A percentile compares a stretch with the other conserved stretches of the same genome.
phyloP scores from a whole-genome alignment of 2,329 filamentous ascomycete species.

The Arthrobotrys megalospora region DNA sequence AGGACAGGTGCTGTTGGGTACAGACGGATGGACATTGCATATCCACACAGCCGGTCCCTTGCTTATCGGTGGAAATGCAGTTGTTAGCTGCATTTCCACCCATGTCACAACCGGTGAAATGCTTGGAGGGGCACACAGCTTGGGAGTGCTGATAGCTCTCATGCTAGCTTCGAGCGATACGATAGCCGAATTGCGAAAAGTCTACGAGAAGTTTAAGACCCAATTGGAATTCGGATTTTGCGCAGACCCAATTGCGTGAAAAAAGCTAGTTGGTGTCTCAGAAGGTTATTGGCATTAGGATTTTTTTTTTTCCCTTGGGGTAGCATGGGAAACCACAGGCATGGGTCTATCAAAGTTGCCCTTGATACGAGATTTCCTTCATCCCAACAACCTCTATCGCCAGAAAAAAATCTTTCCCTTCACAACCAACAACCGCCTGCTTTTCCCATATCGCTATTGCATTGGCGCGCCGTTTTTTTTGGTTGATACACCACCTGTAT shows the following conservation, averaged over 20 bases:
- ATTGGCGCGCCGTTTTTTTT: conserved; percentile 1
- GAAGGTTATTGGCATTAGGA: conserved; percentile 12
- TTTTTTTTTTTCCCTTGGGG: conserved; percentile 22
- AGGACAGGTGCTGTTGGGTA: conserved; percentile 24
- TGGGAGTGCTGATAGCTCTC: conserved; percentile 23
- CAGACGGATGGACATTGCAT: conserved; percentile 47
- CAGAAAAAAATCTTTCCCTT: conserved; percentile 38
- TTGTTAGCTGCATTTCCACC: conserved; percentile 27
- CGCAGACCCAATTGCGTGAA: not conserved
- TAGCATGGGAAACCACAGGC: conserved; percentile 3
- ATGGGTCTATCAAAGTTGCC: conserved; percentile 33
- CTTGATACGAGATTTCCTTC: conserved; percentile 46
- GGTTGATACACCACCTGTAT: conserved; percentile 12
- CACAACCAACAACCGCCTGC: conserved; percentile 19
- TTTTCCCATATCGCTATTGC: conserved; percentile 6
- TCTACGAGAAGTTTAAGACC: conserved; percentile 51
- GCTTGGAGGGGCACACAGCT: conserved; percentile 27
- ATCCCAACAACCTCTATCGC: conserved; percentile 49
- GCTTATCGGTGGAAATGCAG: conserved; percentile 56
- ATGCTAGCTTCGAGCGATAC: conserved; percentile 38
- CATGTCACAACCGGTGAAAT: conserved; percentile 22
- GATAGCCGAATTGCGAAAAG: conserved; percentile 61
- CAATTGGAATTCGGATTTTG: conserved; percentile 21
- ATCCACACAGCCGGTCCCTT: conserved; percentile 47
- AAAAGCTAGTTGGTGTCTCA: conserved; percentile 36